A percentile compares a stretch with the other conserved stretches of the same genome.
These are phyloP conservation scores for Neurospora tetraspora DNA, from an alignment of 495 filamentous ascomycete genomes.

Conservation along the genomic window DNA sequence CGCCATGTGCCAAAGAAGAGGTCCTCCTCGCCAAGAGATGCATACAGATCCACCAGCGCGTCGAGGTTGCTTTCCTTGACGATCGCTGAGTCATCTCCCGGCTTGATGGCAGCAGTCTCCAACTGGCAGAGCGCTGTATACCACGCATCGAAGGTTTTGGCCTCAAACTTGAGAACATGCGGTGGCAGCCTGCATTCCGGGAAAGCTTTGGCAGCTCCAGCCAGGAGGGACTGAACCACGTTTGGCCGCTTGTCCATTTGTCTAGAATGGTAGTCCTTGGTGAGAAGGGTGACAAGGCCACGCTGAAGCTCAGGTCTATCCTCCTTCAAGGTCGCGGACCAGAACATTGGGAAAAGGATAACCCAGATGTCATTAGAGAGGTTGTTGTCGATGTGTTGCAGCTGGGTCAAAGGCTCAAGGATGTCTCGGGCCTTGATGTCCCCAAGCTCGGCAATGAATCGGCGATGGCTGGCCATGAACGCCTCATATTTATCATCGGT, in stretches of 20 bases:
- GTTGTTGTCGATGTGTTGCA: conserved; percentile 78
- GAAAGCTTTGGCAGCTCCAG: conserved; percentile 68
- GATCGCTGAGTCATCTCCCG: conserved; percentile 69
- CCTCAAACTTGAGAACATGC: conserved; percentile 89
- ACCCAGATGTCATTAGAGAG: conserved; percentile 86
- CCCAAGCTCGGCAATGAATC: conserved; percentile 72
- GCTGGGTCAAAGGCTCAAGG: conserved; percentile 81
- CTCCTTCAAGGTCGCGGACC: conserved; percentile 78
- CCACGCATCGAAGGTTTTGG: conserved; percentile 89
- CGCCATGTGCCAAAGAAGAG: conserved; percentile 98
- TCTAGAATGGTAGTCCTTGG: conserved; percentile 88
- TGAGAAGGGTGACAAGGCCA: conserved; percentile 74
- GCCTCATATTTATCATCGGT: conserved; percentile 71
- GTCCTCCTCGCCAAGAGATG: conserved; percentile 83
- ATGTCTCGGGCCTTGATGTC: conserved; percentile 80
- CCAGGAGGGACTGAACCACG: conserved; percentile 81
- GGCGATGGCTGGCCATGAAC: conserved; percentile 64
- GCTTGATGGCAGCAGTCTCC: conserved; percentile 73
- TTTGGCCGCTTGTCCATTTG: conserved; percentile 92
- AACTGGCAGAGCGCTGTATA: conserved; percentile 78
- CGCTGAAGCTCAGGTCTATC: conserved; percentile 87
- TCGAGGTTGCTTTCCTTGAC: conserved; percentile 92
- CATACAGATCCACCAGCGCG: conserved; percentile 83
- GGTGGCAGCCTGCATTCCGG: conserved; percentile 87
- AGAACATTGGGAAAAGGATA: conserved; percentile 80